phyloP scores from a whole-genome alignment of 208 protist genomes.

The Porcisia hertigi region DNA sequence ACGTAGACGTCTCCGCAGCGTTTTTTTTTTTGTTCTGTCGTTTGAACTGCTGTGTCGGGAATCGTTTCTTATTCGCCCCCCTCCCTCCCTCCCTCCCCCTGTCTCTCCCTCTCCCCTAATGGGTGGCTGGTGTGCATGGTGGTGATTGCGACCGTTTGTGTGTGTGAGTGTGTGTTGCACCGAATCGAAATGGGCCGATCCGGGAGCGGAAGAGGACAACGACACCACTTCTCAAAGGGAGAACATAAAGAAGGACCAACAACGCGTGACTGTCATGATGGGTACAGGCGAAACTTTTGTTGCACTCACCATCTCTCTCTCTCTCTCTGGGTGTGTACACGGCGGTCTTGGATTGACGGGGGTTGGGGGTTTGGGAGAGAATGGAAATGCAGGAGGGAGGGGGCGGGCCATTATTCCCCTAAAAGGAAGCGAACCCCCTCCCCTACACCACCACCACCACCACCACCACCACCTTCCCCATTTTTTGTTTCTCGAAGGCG shows the following conservation, averaged over 20 bases:
- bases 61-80: not conserved
- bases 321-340: no score
- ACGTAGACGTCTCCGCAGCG: conserved; percentile 8
- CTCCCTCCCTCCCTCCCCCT: not conserved
- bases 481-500: not conserved
- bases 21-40: not conserved
- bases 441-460: no score
- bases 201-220: not conserved
- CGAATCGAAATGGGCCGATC: not conserved
- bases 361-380: not conserved
- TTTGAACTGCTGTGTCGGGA: not conserved
- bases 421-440: not conserved
- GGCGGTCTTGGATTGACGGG: not conserved
- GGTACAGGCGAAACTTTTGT: no score
- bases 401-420: not conserved
- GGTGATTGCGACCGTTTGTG: no score
- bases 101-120: not conserved
- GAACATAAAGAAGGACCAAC: no score
- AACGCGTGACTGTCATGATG: no score
- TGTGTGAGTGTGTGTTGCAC: not conserved
- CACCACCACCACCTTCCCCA: no score
- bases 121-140: no score
- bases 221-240: not conserved
- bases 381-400: not conserved
- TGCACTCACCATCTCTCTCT: no score